Conservation (phyloP, 2,329 filamentous ascomycete genomes). For the Dactylellina parvicollis region DNA sequence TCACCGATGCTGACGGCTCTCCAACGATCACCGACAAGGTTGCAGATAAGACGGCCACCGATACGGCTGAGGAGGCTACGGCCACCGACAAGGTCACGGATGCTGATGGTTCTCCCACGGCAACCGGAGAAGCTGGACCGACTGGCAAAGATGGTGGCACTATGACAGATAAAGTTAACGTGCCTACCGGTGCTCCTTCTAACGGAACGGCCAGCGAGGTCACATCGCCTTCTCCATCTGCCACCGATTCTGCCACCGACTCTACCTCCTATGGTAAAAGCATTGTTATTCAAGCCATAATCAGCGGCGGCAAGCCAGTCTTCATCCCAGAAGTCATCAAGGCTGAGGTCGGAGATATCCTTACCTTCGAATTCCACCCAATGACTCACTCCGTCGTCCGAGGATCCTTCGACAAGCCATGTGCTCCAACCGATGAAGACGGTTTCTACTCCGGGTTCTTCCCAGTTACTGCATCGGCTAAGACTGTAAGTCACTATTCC, state of each 20-base stretch:
- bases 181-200: no score
- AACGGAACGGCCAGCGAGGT: not conserved
- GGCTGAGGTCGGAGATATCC: conserved; percentile 8
- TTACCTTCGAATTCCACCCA: conserved; percentile 25
- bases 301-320: conserved; percentile 5
- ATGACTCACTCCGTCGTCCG: conserved; percentile 82
- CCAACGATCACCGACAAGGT: not conserved
- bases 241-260: no score
- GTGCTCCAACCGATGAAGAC: conserved; percentile 65
- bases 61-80: not conserved
- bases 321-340: conserved; percentile 8
- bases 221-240: no score
- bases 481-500: conserved; percentile 66
- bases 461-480: conserved; percentile 68
- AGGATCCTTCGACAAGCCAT: conserved; percentile 77
- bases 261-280: no score
- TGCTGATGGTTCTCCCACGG: not conserved
- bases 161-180: no score
- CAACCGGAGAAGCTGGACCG: not conserved
- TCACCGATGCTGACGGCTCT: not conserved
- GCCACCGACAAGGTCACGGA: not conserved
- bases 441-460: conserved; percentile 76
- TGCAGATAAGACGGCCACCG: not conserved
- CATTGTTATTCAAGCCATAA: conserved; percentile 11
- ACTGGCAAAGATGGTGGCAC: no score